Evolutionary conservation across 2,329 filamentous ascomycete genomes (phyloP).

Genomic region (Biscogniauxia mediterranea): DNA sequence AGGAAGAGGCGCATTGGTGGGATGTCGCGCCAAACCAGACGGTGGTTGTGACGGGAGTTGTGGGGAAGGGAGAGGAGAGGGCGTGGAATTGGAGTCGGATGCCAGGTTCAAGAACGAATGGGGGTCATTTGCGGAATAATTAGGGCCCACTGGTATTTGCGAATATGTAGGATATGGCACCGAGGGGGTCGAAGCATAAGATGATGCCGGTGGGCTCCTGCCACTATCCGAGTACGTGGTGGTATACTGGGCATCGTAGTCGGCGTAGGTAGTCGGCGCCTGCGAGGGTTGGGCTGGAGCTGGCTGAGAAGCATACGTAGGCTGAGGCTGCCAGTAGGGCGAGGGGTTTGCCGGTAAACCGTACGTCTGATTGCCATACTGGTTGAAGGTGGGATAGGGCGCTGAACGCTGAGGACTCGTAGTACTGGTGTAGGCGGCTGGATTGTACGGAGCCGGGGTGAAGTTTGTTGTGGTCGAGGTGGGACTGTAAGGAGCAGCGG

Average conservation of each 20-base stretch:
- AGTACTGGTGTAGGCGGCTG: constrained; percentile 54
- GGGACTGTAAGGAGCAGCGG: constrained; percentile 35
- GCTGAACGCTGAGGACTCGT: constrained; percentile 49
- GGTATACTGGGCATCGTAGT: constrained; percentile 38
- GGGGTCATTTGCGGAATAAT: constrained; percentile 47
- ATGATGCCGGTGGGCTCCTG: constrained; percentile 36
- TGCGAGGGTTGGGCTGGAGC: constrained; percentile 27
- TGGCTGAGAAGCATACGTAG: constrained; percentile 23
- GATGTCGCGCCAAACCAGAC: constrained; percentile 52
- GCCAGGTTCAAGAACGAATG: constrained; percentile 44
- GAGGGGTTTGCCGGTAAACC: constrained; percentile 30
- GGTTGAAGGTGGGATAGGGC: constrained; percentile 50
- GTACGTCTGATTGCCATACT: constrained; percentile 38
- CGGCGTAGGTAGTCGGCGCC: constrained; percentile 29
- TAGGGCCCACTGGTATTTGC: constrained; percentile 53
- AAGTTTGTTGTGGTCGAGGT: constrained; percentile 40
- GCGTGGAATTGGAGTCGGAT: constrained; percentile 49
- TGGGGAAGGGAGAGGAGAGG: constrained; percentile 47
- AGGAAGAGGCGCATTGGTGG: constrained; percentile 60
- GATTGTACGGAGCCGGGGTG: constrained; percentile 56
- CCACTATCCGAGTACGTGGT: constrained; percentile 39
- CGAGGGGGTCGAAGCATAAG: constrained; percentile 40
- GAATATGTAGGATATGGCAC: constrained; percentile 52
- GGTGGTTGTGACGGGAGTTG: constrained; percentile 41
- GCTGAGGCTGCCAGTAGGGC: constrained; percentile 31